Evolutionary conservation across 116 monocot species (phyloP).

Genomic region (Thalassia testudinum): DNA sequence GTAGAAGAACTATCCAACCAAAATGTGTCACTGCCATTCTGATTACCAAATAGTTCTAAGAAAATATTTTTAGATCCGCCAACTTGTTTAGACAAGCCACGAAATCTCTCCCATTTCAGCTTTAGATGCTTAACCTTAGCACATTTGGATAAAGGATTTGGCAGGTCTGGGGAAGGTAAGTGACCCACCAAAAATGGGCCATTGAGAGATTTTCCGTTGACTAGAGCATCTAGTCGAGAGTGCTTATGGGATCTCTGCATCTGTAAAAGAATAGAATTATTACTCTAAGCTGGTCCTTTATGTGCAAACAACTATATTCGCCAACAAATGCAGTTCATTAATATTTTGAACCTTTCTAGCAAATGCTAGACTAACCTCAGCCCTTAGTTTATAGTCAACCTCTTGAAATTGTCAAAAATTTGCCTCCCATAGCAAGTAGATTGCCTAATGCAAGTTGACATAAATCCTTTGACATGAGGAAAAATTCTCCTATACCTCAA

Average conservation of each 20-base stretch:
- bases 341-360: slow-evolving; percentile 72
- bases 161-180: too few species aligned
- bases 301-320: too few species aligned
- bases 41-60: slow-evolving; percentile 49
- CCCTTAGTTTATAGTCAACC: slow-evolving; percentile 45
- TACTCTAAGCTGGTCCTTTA: too few species aligned
- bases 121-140: slow-evolving; percentile 30
- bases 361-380: slow-evolving; percentile 21
- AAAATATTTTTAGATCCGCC: slow-evolving; percentile 66
- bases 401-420: slow-evolving; percentile 76
- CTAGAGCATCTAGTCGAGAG: not conserved
- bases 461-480: too few species aligned
- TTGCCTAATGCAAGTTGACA: too few species aligned
- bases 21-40: slow-evolving; percentile 61
- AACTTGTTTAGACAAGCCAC: slow-evolving; percentile 39
- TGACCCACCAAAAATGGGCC: too few species aligned
- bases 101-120: slow-evolving; percentile 72
- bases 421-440: slow-evolving; percentile 56
- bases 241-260: too few species aligned
- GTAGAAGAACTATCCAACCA: slow-evolving; percentile 96
- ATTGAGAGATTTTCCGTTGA: not conserved
- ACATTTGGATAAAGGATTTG: not conserved
- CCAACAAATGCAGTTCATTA: slow-evolving; percentile 68
- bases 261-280: too few species aligned
- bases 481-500: too few species aligned